Evolutionary conservation across 345 rosid genomes (phyloP).

Genomic region (Hypericum androsaemum): DNA sequence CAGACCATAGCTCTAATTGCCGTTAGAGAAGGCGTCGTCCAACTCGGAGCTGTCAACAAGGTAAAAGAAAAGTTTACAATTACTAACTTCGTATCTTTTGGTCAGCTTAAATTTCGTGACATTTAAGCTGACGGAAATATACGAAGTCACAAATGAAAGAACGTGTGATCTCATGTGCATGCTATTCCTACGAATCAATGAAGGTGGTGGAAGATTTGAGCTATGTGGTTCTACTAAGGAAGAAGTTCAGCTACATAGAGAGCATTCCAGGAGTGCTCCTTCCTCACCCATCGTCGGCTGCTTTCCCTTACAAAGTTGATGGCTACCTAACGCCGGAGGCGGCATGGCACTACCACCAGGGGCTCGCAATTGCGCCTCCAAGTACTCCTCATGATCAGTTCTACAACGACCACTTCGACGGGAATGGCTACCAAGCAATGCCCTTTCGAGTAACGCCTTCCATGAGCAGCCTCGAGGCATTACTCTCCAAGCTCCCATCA

Average conservation of each 20-base stretch:
- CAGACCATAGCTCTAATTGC: constrained; percentile 96
- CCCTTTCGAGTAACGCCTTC: constrained; percentile 62
- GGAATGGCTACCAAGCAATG: constrained; percentile 9
- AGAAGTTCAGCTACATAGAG: constrained; percentile 83
- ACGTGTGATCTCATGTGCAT: too few species aligned
- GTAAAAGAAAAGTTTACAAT: constrained; percentile 22
- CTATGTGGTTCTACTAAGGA: constrained; percentile 66
- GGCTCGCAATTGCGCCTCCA: constrained; percentile 24
- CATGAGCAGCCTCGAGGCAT: constrained; percentile 95
- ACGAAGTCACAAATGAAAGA: too few species aligned
- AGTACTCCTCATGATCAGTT: constrained; percentile 23
- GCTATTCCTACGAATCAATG: not conserved
- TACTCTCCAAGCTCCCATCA: constrained; percentile 91
- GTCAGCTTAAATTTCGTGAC: too few species aligned
- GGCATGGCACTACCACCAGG: constrained; percentile 42
- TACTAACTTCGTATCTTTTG: too few species aligned
- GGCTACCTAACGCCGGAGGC: constrained; percentile 24
- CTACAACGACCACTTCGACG: constrained; percentile 19
- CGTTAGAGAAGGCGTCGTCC: constrained; percentile 96
- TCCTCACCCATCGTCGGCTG: constrained; percentile 86
- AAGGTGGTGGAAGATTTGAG: constrained; percentile 84
- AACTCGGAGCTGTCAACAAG: constrained; percentile 84
- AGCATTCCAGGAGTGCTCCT: constrained; percentile 88
- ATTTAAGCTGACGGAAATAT: too few species aligned
- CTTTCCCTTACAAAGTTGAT: constrained; percentile 44